phyloP scores from a whole-genome alignment of 2,329 filamentous ascomycete genomes.

The Knufia fluminis region DNA sequence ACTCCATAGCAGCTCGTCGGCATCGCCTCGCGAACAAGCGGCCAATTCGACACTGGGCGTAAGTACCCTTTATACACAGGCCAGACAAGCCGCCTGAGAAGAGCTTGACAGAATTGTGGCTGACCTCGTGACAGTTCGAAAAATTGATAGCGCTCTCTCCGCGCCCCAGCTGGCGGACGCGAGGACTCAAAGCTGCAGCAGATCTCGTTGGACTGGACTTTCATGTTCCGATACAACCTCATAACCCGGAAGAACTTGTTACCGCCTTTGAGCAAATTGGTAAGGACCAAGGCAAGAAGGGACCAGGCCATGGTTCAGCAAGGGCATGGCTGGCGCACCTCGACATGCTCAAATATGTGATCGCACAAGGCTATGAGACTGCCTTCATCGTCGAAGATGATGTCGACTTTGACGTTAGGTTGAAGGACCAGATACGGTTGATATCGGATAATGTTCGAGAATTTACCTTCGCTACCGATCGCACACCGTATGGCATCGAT shows the following conservation, averaged over 20 bases:
- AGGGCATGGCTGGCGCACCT: constrained; percentile 12
- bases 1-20: no score
- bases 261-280: no score
- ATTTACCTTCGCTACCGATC: constrained; percentile 18
- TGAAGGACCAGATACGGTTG: constrained; percentile 26
- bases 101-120: no score
- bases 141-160: background rate
- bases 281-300: background rate
- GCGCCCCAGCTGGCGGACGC: constrained; percentile 5
- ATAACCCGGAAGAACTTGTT: no score
- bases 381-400: constrained; percentile 31
- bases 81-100: no score
- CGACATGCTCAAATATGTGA: constrained; percentile 12
- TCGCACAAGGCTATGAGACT: constrained; percentile 8
- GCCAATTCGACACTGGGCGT: background rate
- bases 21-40: background rate
- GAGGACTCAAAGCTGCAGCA: constrained; percentile 11
- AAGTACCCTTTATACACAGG: background rate
- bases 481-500: constrained; percentile 25
- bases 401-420: constrained; percentile 30
- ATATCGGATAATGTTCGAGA: constrained; percentile 27
- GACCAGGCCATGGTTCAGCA: constrained; percentile 10
- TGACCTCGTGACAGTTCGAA: background rate
- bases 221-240: constrained; percentile 8
- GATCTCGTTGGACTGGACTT: constrained; percentile 10